Conservation (phyloP, 2,329 filamentous ascomycete species). For the Stemphylium lycopersici region DNA sequence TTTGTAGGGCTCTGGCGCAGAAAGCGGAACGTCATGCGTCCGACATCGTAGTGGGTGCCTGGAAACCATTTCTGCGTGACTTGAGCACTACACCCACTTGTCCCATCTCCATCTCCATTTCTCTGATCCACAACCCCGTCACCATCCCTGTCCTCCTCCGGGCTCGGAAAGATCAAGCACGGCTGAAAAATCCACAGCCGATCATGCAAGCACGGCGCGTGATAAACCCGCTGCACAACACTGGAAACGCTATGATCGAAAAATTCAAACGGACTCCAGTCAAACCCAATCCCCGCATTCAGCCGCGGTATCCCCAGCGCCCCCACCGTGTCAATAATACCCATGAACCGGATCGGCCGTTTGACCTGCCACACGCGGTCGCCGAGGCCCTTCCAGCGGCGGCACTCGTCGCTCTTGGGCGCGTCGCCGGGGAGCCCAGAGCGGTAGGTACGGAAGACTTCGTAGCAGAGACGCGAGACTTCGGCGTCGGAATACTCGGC, state of each 20-base stretch:
- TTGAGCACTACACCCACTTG: neutral
- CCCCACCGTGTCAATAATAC: conserved; percentile 45
- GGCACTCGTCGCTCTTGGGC: conserved; percentile 32
- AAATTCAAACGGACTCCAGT: conserved; percentile 47
- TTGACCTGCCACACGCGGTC: conserved; percentile 37
- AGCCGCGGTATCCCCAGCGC: conserved; percentile 43
- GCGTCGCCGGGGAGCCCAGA: conserved; percentile 35
- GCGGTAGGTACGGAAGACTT: conserved; percentile 44
- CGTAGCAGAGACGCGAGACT: conserved; percentile 34
- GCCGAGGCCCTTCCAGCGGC: conserved; percentile 21
- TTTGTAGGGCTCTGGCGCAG: conserved; percentile 37
- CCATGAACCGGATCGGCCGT: conserved; percentile 43
- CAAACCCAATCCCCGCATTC: conserved; percentile 44
- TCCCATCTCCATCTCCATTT: too few species aligned
- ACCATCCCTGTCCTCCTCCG: conserved; percentile 8
- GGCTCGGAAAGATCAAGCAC: conserved; percentile 4
- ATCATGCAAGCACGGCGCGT: conserved; percentile 43
- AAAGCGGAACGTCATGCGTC: conserved; percentile 45
- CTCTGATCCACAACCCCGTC: neutral
- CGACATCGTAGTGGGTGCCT: conserved; percentile 47
- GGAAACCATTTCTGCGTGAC: conserved; percentile 46
- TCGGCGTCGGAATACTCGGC: conserved; percentile 19
- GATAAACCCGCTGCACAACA: conserved; percentile 42
- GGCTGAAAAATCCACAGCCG: conserved; percentile 45
- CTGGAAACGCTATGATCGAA: conserved; percentile 43